These are phyloP conservation scores for Mimosa bimucronata DNA, from an alignment of 306 rosid genomes.

Conservation along the genomic window DNA sequence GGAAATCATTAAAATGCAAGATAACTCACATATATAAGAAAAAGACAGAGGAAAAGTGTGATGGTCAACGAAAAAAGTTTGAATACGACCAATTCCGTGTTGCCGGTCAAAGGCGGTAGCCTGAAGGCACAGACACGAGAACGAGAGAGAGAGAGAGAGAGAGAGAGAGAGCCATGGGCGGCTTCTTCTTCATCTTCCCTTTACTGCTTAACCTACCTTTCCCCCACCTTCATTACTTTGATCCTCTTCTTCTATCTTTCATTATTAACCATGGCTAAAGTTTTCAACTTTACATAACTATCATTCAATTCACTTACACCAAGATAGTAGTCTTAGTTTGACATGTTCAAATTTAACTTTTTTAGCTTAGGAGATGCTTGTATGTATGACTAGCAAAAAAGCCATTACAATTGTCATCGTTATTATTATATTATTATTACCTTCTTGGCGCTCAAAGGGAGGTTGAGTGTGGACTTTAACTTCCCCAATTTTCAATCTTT, in stretches of 20 bases:
- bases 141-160: no score
- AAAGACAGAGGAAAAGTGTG: not conserved
- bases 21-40: not conserved
- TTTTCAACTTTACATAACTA: not conserved
- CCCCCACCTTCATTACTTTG: not conserved
- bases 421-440: conserved; percentile 20
- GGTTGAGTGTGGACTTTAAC: conserved; percentile 44
- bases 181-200: not conserved
- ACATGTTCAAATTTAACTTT: not conserved
- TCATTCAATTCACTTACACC: not conserved
- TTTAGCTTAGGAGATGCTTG: not conserved
- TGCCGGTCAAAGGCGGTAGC: conserved; percentile 23
- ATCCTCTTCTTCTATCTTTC: not conserved
- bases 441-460: conserved; percentile 29
- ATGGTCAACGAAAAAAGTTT: conserved; percentile 5
- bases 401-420: not conserved
- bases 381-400: not conserved
- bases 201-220: not conserved
- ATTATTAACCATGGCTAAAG: not conserved
- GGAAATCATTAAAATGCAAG: not conserved
- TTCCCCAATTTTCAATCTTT: conserved; percentile 43
- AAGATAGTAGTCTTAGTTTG: not conserved
- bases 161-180: not conserved
- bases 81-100: conserved; percentile 27
- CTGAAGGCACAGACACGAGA: not conserved